phyloP scores from a whole-genome alignment of 495 filamentous ascomycete species.

The Podospora pseudopauciseta region DNA sequence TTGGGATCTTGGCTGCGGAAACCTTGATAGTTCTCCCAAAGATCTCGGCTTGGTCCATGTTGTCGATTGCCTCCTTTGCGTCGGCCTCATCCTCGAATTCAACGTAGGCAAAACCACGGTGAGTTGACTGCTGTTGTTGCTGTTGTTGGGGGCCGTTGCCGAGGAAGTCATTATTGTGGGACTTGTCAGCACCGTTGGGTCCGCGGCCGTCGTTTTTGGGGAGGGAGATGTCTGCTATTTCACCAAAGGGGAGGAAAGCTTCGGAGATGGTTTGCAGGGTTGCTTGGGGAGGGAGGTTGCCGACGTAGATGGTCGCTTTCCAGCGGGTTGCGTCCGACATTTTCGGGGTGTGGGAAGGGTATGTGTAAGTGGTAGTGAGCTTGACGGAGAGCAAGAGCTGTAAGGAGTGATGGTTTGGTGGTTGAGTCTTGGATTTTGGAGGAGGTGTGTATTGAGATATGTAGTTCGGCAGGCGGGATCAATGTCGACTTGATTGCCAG shows the following conservation, averaged over 20 bases:
- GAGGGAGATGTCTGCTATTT: slow-evolving; percentile 83
- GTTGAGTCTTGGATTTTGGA: neutral
- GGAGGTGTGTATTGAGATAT: neutral
- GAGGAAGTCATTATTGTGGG: neutral
- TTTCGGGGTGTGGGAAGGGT: slow-evolving; percentile 21
- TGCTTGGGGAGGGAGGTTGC: slow-evolving; percentile 78
- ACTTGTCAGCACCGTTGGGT: slow-evolving; percentile 54
- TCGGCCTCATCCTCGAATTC: slow-evolving; percentile 86
- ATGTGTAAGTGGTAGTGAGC: neutral
- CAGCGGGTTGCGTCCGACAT: slow-evolving; percentile 82
- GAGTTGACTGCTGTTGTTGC: slow-evolving; percentile 36
- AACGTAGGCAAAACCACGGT: slow-evolving; percentile 94
- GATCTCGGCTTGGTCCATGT: slow-evolving; percentile 97
- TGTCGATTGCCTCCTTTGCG: slow-evolving; percentile 94
- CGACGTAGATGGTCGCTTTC: slow-evolving; percentile 87
- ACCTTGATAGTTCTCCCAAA: slow-evolving; percentile 91
- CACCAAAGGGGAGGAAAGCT: slow-evolving; percentile 94
- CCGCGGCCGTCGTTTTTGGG: slow-evolving; percentile 76
- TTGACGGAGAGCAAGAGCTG: neutral
- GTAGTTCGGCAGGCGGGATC: neutral
- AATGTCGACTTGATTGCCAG: neutral
- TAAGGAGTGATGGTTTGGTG: neutral
- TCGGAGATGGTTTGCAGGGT: slow-evolving; percentile 71
- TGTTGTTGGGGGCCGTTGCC: neutral
- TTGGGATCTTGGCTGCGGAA: slow-evolving; percentile 85